These are phyloP conservation scores for Allantophomopsis lycopodina DNA, from an alignment of 2,329 filamentous ascomycete species.

Conservation along the genomic window DNA sequence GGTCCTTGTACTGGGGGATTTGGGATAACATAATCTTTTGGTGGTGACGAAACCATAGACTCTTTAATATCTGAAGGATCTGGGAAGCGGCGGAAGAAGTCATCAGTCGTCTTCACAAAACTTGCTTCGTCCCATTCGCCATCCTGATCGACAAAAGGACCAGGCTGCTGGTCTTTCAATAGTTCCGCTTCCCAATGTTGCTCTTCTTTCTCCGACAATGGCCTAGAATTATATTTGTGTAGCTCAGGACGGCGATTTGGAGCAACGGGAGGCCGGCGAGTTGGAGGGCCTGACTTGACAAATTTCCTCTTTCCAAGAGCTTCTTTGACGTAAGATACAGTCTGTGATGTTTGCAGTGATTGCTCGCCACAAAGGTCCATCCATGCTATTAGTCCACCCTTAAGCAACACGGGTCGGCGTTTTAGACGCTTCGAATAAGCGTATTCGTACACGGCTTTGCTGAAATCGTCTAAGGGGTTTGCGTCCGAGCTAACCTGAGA, in stretches of 20 bases:
- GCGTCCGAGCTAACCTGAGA: constrained; percentile 28
- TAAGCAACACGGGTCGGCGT: constrained; percentile 60
- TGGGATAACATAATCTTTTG: neutral
- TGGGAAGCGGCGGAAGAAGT: constrained; percentile 73
- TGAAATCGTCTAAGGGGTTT: constrained; percentile 52
- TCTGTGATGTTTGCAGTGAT: constrained; percentile 36
- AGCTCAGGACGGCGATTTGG: no score
- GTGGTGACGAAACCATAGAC: constrained; percentile 36
- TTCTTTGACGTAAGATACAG: constrained; percentile 17
- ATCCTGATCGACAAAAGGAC: constrained; percentile 23
- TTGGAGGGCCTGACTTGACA: no score
- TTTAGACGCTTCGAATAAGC: constrained; percentile 67
- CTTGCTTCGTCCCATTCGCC: constrained; percentile 30
- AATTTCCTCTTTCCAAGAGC: no score
- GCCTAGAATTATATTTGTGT: constrained; percentile 37
- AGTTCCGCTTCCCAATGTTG: constrained; percentile 68
- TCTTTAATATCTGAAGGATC: constrained; percentile 48
- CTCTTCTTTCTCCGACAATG: constrained; percentile 70
- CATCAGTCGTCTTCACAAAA: constrained; percentile 62
- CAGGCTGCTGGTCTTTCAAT: constrained; percentile 40
- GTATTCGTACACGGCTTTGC: constrained; percentile 71
- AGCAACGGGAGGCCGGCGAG: no score
- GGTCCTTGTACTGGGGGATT: constrained; percentile 16
- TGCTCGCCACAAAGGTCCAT: constrained; percentile 57
- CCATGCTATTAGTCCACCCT: constrained; percentile 81